A percentile compares a stretch with the other conserved stretches of the same genome.
Conservation (phyloP, 139 green algal species). For the Deuterostichococcus epilithicus region DNA sequence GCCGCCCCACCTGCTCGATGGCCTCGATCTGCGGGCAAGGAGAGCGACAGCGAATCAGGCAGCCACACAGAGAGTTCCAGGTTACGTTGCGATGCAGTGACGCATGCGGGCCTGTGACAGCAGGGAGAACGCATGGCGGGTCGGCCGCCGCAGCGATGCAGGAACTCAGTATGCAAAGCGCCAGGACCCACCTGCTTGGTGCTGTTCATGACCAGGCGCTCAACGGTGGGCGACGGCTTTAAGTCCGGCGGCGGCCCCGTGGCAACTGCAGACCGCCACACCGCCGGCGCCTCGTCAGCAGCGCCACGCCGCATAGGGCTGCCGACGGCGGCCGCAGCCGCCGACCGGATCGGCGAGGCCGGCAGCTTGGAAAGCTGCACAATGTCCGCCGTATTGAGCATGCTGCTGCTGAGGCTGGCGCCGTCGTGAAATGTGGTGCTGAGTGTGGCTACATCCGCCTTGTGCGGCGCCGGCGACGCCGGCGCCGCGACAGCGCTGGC, state of each 20-base stretch:
- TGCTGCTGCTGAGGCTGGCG: not conserved
- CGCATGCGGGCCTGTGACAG: no score
- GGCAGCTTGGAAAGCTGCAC: not conserved
- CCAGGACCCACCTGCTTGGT: not conserved
- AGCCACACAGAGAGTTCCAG: no score
- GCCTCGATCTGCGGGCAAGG: conserved; percentile 1
- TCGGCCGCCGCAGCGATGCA: no score
- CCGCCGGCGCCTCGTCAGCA: not conserved
- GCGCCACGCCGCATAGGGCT: no score
- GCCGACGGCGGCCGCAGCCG: no score
- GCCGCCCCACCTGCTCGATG: not conserved
- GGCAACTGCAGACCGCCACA: not conserved
- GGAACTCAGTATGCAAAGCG: not conserved
- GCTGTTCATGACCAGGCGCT: not conserved
- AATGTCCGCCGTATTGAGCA: not conserved
- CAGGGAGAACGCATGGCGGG: no score
- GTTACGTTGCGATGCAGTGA: no score
- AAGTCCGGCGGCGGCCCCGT: not conserved
- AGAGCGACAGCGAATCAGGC: no score
- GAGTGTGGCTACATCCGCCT: not conserved
- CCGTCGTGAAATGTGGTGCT: not conserved
- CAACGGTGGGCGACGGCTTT: not conserved
- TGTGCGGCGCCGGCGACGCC: not conserved
- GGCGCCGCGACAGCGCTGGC: not conserved
- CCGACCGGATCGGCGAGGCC: not conserved